phyloP scores from a whole-genome alignment of 495 filamentous ascomycete genomes.

The Annulohypoxylon nitens region DNA sequence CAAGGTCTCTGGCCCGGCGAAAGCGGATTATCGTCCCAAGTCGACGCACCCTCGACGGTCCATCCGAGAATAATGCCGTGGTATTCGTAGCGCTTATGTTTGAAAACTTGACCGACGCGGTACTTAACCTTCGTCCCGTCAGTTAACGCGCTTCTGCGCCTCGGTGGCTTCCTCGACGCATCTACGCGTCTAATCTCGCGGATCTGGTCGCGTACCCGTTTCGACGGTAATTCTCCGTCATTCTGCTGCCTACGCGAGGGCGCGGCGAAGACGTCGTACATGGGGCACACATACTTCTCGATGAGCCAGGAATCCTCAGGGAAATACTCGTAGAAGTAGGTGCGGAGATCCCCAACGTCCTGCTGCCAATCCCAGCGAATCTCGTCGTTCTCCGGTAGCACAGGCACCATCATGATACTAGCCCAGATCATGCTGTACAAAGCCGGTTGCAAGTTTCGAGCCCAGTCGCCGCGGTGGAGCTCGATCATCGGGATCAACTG shows the following conservation, averaged over 20 bases:
- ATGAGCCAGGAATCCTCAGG: slow-evolving; percentile 77
- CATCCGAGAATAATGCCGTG: slow-evolving; percentile 87
- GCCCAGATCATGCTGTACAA: slow-evolving; percentile 84
- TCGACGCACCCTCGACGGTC: slow-evolving; percentile 67
- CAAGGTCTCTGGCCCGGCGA: slow-evolving; percentile 35
- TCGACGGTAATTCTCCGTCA: slow-evolving; percentile 52
- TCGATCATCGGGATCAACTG: slow-evolving; percentile 54
- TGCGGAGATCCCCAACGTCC: slow-evolving; percentile 69
- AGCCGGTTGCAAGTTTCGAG: slow-evolving; percentile 72
- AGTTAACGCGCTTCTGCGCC: slow-evolving; percentile 49
- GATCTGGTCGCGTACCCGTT: slow-evolving; percentile 50
- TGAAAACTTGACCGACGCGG: slow-evolving; percentile 86
- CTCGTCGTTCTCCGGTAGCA: slow-evolving; percentile 48
- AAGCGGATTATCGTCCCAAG: slow-evolving; percentile 37
- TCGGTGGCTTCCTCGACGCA: slow-evolving; percentile 36
- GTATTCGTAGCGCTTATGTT: slow-evolving; percentile 84
- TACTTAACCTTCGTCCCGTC: slow-evolving; percentile 58
- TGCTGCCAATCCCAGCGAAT: slow-evolving; percentile 59
- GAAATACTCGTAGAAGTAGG: slow-evolving; percentile 76
- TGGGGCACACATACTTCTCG: slow-evolving; percentile 72
- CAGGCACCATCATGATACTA: slow-evolving; percentile 72
- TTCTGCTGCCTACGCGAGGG: slow-evolving; percentile 40
- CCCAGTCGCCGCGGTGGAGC: slow-evolving; percentile 53
- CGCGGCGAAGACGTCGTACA: slow-evolving; percentile 59
- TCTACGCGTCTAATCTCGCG: slow-evolving; percentile 46